Evolutionary conservation across 306 rosid genomes (phyloP), one percentile per base, ranked within the genome.

Genomic region (Biancaea sappan): DNA sequence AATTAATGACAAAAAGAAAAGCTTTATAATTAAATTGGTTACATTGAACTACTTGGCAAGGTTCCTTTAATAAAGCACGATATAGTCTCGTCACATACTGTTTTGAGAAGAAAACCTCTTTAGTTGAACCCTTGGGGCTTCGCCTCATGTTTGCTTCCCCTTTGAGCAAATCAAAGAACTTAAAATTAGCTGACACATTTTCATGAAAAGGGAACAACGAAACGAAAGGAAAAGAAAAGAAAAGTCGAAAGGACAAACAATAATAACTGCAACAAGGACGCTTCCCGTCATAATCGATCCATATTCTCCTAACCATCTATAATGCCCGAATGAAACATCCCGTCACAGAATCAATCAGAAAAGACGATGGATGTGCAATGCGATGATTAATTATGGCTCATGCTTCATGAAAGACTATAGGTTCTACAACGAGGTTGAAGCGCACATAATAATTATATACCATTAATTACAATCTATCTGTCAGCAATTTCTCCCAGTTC

Each of bases 311-410:
- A 59, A 22, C 69, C 69, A 18, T 37, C 69, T 21, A 37, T 61
- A 35, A 38, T 65, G 52, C 47, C 70, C 71, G 0, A 40, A 14
- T 43, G 52, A 44, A 66, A 46, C 72, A 71, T 75, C 83, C 48
- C 67, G 71, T 79, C 84, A 66, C 79, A 52, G 64, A 83, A 75
- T 79, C 86, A 75, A 57, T 79, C 83, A 64, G 43, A 48, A 54
- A 28, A 58, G 37, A 53, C 56, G 80, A 73, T 82, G 77, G 71
- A 78, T 71, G 71, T 81, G 58, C 81, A 69, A 54, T 56, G 28
- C 43, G 51, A 58, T 57, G 19, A 47, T 25, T 18, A n/a, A n/a
- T n/a, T 19, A 48, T 48, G 54, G 10, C 8, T 62, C 0, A 60
- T 60, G 29, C 16, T 19, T 18, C 48, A 37, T 32, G 26, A 60